Percentiles rank a stretch among this genome's conserved stretches.
Evolutionary conservation across 805 yeast genomes (phyloP).

Genomic region (Monosporozyma solicola): DNA sequence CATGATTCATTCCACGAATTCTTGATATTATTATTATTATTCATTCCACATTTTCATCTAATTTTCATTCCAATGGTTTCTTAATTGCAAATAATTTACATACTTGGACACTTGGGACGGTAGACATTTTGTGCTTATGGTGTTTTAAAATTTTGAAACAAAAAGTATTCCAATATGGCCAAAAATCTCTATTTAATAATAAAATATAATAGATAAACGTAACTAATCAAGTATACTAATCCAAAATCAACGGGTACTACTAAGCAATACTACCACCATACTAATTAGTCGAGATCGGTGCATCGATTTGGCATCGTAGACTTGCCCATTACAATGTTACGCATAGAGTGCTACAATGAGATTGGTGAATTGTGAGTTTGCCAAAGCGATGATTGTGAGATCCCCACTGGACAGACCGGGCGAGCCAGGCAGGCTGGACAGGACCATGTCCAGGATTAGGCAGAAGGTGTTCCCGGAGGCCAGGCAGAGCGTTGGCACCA

Average conservation of each 20-base stretch:
- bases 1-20: too few species aligned
- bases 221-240: neutral
- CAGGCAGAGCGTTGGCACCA: neutral
- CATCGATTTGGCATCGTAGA: neutral
- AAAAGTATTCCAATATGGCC: neutral
- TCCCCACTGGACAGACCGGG: neutral
- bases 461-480: neutral
- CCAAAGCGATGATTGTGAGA: neutral
- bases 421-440: neutral
- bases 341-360: neutral
- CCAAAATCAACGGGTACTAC: neutral
- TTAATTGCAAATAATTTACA: constrained; percentile 5
- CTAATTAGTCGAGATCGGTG: neutral
- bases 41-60: neutral
- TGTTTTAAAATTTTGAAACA: neutral
- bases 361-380: neutral
- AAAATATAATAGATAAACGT: neutral
- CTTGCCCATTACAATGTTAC: neutral
- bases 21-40: neutral
- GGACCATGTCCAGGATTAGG: neutral
- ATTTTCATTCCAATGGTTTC: neutral
- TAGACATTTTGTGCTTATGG: constrained; percentile 42
- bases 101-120: constrained; percentile 64
- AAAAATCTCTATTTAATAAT: neutral
- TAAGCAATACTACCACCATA: neutral